Evolutionary conservation across 495 filamentous ascomycete species (phyloP), one percentile per base, ranked within the genome.

Genomic region (Lasiosphaeria hispida): DNA sequence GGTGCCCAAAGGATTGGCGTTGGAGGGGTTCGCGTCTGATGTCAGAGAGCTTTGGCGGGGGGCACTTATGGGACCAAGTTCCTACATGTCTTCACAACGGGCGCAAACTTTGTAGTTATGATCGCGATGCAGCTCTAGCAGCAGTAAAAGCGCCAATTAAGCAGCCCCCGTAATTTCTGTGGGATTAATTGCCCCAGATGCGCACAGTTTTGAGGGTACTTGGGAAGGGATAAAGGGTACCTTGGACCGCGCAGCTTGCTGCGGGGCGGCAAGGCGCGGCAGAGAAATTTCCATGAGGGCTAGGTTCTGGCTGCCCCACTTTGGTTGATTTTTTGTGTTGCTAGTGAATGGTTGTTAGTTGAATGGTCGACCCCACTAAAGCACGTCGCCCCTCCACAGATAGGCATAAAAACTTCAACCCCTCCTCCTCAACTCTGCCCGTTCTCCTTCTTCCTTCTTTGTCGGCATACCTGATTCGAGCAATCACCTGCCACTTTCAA

Each of bases 381-480:
- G 59, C 52, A 44, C 49, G 42, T 59, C 58, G 62, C 65, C 63
- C 67, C 63, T 65, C 67, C 54, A 53, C 53, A 19, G 37, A 55
- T 45, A 30, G 56, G 53, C 62, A 61, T 68, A 66, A 70, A 67
- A 67, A 58, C 63, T 64, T 69, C 58, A 47, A 63, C 66, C 64
- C 66, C 62, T 69, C 68, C 62, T 64, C 47, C 44, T 39, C 49
- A 55, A 40, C 47, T 55, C 59, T 50, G 36, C 52, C 45, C 43
- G 15, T 41, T 67, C 56, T 67, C 51, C 57, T 57, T 64, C 64
- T 67, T 67, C 49, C 60, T 67, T 60, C 66, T 55, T 64, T 60
- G 68, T 71, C 68, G 68, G 64, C 66, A 71, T 69, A 71, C 68
- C 68, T 65, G 65, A 69, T 68, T 68, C 67, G 51, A 69, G 64